Conservation (phyloP, 345 rosid genomes). For the Trapa incisa region DNA sequence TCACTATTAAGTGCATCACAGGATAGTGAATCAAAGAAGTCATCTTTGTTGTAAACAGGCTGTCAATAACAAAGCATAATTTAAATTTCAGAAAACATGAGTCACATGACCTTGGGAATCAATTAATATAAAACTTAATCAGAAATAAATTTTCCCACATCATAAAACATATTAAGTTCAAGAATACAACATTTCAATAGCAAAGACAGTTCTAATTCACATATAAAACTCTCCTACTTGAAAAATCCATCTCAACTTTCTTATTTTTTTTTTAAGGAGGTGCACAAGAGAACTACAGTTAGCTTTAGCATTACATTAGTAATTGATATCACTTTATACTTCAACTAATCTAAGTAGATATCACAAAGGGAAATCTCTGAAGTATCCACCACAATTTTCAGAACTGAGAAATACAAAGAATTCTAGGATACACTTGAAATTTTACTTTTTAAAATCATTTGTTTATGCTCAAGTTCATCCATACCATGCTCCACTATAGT, state of each 20-base stretch:
- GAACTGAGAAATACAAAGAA: neutral
- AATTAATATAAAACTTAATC: neutral
- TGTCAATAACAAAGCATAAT: slow-evolving; percentile 11
- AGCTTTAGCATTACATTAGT: too few relatives aligned
- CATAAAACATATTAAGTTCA: neutral
- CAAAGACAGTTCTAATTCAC: neutral
- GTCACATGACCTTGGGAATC: neutral
- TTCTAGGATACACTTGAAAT: neutral
- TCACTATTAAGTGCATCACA: slow-evolving; percentile 37
- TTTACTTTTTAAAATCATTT: too few relatives aligned
- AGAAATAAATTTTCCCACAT: neutral
- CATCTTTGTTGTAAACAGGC: slow-evolving; percentile 85
- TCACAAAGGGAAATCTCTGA: too few relatives aligned
- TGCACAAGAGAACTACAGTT: too few relatives aligned
- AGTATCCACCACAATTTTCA: neutral
- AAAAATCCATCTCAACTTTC: neutral
- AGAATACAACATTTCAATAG: neutral
- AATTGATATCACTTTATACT: too few relatives aligned
- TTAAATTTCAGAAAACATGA: neutral
- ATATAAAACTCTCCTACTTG: neutral
- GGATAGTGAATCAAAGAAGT: slow-evolving; percentile 83
- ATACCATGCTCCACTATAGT: neutral
- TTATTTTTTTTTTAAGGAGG: too few relatives aligned
- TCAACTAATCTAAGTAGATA: too few relatives aligned
- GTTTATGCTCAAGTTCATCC: neutral